Evolutionary conservation across 2,329 filamentous ascomycete species (phyloP).

Genomic region (Sphaceloma murrayae): DNA sequence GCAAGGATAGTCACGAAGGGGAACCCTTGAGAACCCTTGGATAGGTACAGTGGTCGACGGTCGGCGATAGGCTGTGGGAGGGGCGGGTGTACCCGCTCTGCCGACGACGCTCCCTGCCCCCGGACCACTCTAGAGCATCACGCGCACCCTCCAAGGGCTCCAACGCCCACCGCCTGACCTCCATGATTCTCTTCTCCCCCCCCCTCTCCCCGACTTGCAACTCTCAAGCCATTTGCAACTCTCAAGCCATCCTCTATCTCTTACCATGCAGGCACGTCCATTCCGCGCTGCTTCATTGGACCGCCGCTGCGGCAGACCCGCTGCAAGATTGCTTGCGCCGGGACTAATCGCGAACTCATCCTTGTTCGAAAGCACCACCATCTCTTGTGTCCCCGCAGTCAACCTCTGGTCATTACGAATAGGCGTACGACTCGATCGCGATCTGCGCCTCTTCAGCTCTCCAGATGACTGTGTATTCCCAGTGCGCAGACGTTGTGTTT

Average conservation of each 20-base stretch:
- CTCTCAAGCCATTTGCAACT: too few species aligned
- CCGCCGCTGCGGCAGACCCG: conserved; percentile 6
- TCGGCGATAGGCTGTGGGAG: conserved; percentile 1
- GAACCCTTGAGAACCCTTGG: neutral
- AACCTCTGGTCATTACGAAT: neutral
- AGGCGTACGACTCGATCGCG: conserved; percentile 6
- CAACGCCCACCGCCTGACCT: conserved; percentile 15
- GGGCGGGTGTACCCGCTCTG: neutral
- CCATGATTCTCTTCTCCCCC: neutral
- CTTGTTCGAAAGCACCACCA: neutral
- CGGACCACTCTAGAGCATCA: conserved; percentile 8
- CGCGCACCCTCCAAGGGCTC: conserved; percentile 12
- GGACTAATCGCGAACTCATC: conserved; percentile 7
- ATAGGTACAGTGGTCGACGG: neutral
- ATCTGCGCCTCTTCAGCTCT: neutral
- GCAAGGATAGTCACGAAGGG: neutral
- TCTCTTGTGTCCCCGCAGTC: neutral
- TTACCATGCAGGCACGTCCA: conserved; percentile 6
- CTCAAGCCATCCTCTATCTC: conserved; percentile 8
- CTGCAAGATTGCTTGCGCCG: conserved; percentile 15
- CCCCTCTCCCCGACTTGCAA: too few species aligned
- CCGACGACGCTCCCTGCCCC: conserved; percentile 1
- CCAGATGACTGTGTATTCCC: conserved; percentile 10
- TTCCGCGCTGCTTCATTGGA: conserved; percentile 7
- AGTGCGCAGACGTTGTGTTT: conserved; percentile 11